Base-by-base conservation (phyloP, 192 early-diverging fungal genomes). In the Jimgerdemannia lactiflua region DNA sequence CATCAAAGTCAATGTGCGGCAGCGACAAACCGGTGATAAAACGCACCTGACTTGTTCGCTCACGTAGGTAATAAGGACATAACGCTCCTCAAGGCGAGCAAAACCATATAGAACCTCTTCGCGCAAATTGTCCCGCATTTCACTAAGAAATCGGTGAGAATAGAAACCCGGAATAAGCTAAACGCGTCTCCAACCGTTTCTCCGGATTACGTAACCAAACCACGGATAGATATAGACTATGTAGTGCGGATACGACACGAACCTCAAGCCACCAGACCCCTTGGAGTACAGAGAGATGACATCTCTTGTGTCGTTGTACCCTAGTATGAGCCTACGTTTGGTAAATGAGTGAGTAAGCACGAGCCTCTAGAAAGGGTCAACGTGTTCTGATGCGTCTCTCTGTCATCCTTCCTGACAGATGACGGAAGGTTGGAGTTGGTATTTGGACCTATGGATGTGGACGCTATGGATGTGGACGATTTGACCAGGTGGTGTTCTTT, bases 21-120 rank as follows among this genome's bases (percentile, higher is more conserved):
- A 59, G 49, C 49, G 14, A 10, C 8, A 59, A 59, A 6, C 14
- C 49, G 6, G 14, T 59, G 49, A 14, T 14, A 59, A 59, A 59
- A 59, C 49, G 77, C 83, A 88, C 85, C 89, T 87, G 77, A 87
- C 89, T 84, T 86, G 82, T 49, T 91, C 87, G 20, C 85, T 86
- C 44, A 91, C 86, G 74, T 89, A 88, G 70, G 84, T 85, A 59
- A 91, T 77, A 18, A 89, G 74, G 18, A 88, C 78, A 74, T 85
- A 88, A 59, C 83, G 78, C 67, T 88, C 85, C 43, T 91, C 89
- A 42, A 88, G 82, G 71, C 89, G 83, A 39, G 89, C 79, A 71
- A 89, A 86, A 4, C 88, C 88, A 73, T 84, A 91, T 3, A 89
- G 75, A 8, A 91, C 87, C 71, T 91, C 89, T 42, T 89, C 87